A percentile compares a stretch with the other conserved stretches of the same genome.
phyloP scores from a whole-genome alignment of 805 yeast genomes.

The Torulaspora gathmanii region DNA sequence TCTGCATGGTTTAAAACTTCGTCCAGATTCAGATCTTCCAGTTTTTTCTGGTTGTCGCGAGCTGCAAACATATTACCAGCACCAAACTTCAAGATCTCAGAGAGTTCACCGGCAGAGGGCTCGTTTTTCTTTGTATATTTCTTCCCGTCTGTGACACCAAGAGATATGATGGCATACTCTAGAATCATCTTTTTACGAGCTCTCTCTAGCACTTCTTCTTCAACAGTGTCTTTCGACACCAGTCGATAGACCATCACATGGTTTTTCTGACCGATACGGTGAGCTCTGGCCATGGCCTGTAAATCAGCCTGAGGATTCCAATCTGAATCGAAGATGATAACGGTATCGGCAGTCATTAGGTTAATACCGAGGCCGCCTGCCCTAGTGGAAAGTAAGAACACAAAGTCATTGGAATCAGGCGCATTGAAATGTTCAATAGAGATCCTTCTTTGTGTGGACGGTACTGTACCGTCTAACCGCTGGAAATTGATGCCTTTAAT shows the following conservation, averaged over 20 bases:
- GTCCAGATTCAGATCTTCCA: conserved; percentile 91
- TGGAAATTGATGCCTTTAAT: conserved; percentile 87
- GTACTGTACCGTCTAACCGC: conserved; percentile 93
- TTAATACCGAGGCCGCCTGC: conserved; percentile 99
- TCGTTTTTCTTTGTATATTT: conserved; percentile 54
- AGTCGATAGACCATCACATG: conserved; percentile 96
- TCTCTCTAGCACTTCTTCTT: conserved; percentile 93
- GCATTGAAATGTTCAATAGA: conserved; percentile 97
- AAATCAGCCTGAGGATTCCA: conserved; percentile 99
- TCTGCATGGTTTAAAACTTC: conserved; percentile 96
- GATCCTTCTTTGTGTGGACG: conserved; percentile 87
- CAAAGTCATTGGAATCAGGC: conserved; percentile 87
- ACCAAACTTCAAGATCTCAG: conserved; percentile 94
- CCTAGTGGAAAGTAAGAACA: conserved; percentile 83
- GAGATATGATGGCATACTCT: conserved; percentile 93
- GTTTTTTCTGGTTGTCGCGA: conserved; percentile 88
- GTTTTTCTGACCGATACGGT: conserved; percentile 97
- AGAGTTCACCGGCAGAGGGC: conserved; percentile 77
- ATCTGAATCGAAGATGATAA: conserved; percentile 94
- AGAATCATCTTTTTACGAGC: conserved; percentile 97
- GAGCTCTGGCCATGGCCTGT: conserved; percentile 99
- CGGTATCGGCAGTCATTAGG: conserved; percentile 98
- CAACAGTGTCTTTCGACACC: conserved; percentile 97
- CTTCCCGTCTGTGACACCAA: conserved; percentile 81
- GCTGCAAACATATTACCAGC: conserved; percentile 98